Conservation (phyloP, 805 yeast species). For the Myxozyma lipomycoides region DNA sequence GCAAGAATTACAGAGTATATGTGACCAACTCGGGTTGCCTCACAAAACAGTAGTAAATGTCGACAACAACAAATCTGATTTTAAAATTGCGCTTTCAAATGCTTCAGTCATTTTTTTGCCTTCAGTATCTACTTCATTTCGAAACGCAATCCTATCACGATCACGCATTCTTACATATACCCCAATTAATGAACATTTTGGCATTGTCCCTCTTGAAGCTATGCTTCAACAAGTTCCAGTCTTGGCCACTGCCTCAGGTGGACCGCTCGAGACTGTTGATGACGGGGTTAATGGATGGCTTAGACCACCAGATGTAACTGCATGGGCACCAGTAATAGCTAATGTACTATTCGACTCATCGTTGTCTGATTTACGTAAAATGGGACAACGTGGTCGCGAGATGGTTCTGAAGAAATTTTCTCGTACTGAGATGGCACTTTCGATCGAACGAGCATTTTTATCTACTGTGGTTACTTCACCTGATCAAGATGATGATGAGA, state of each 20-base stretch:
- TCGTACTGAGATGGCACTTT: constrained; percentile 17
- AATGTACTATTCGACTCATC: constrained; percentile 30
- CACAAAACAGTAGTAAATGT: constrained; percentile 41
- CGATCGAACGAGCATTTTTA: constrained; percentile 8
- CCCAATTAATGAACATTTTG: constrained; percentile 90
- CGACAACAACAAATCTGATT: constrained; percentile 4
- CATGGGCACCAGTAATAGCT: constrained; percentile 39
- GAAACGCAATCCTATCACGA: constrained; percentile 55
- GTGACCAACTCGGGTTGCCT: constrained; percentile 45
- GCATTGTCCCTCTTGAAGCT: constrained; percentile 95
- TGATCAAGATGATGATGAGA: neutral
- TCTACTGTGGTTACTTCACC: neutral
- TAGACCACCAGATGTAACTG: constrained; percentile 34
- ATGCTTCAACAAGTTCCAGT: constrained; percentile 83
- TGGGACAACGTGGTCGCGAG: constrained; percentile 36
- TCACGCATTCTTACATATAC: constrained; percentile 73
- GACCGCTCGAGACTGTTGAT: constrained; percentile 78
- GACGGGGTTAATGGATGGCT: constrained; percentile 40
- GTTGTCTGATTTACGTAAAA: constrained; percentile 26
- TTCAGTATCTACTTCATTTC: constrained; percentile 64
- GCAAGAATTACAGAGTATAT: constrained; percentile 51
- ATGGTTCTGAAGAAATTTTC: constrained; percentile 37
- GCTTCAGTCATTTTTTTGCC: constrained; percentile 69
- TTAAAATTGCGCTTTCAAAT: constrained; percentile 31
- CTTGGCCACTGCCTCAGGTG: constrained; percentile 83